Evolutionary conservation across 139 green algal genomes (phyloP).

Genomic region (Mesostigma viride): DNA sequence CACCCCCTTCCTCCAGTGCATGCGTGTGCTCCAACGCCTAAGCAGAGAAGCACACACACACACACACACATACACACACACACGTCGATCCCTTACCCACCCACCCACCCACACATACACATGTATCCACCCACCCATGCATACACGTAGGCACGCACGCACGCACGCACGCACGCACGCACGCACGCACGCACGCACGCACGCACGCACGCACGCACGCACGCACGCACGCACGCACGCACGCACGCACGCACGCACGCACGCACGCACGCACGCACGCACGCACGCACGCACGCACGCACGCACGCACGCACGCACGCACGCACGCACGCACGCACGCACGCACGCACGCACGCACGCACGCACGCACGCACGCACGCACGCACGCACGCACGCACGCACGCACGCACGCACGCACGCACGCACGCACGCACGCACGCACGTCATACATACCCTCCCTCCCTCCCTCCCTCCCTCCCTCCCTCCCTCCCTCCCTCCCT

Average conservation of each 20-base stretch:
- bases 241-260: background rate
- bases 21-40: too few species aligned
- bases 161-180: constrained; percentile 9
- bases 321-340: constrained; percentile 3
- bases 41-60: too few species aligned
- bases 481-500: too few species aligned
- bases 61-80: too few species aligned
- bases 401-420: constrained; percentile 7
- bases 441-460: too few species aligned
- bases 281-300: background rate
- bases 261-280: constrained; percentile 1
- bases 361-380: constrained; percentile 8
- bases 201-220: background rate
- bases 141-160: constrained; percentile 7
- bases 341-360: constrained; percentile 3
- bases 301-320: constrained; percentile 3
- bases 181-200: background rate
- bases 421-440: constrained; percentile 3
- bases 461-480: too few species aligned
- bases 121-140: too few species aligned
- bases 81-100: too few species aligned
- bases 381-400: constrained; percentile 4
- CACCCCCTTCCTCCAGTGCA: too few species aligned
- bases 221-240: background rate
- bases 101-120: too few species aligned